A percentile compares a stretch with the other conserved stretches of the same genome.
Evolutionary conservation across 768 basidiomycete species (phyloP).

Genomic region (Pholiota molesta): DNA sequence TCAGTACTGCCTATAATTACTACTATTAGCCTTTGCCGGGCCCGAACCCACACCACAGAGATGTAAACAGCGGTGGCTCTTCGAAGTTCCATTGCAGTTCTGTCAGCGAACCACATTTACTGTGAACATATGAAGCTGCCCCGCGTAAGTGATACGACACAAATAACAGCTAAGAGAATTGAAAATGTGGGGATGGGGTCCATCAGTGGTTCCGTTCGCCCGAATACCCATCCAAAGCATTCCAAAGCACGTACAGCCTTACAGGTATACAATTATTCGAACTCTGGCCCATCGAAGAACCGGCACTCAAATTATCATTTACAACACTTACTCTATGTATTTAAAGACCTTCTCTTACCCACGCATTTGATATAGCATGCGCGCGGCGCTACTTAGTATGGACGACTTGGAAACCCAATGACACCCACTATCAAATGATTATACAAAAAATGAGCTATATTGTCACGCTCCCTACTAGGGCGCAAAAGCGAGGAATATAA

Average conservation of each 20-base stretch:
- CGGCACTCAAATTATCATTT: background rate
- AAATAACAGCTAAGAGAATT: background rate
- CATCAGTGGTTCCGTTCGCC: background rate
- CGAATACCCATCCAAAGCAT: background rate
- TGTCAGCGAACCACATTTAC: background rate
- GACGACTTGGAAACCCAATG: background rate
- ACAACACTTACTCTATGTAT: background rate
- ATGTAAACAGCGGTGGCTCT: background rate
- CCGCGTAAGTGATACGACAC: background rate
- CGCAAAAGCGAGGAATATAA: background rate
- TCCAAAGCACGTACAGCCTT: background rate
- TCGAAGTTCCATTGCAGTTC: background rate
- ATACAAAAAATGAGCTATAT: background rate
- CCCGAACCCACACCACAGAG: background rate
- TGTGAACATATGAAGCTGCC: background rate
- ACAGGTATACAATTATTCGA: background rate
- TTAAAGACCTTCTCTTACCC: background rate
- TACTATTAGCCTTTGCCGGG: background rate
- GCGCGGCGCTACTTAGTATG: background rate
- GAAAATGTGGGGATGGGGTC: background rate
- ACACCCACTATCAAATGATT: background rate
- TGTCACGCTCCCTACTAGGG: background rate
- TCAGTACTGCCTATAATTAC: background rate
- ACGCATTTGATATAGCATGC: background rate
- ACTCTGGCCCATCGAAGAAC: background rate